Conservation (phyloP, 345 rosid genomes). For the Anacardium occidentale region DNA sequence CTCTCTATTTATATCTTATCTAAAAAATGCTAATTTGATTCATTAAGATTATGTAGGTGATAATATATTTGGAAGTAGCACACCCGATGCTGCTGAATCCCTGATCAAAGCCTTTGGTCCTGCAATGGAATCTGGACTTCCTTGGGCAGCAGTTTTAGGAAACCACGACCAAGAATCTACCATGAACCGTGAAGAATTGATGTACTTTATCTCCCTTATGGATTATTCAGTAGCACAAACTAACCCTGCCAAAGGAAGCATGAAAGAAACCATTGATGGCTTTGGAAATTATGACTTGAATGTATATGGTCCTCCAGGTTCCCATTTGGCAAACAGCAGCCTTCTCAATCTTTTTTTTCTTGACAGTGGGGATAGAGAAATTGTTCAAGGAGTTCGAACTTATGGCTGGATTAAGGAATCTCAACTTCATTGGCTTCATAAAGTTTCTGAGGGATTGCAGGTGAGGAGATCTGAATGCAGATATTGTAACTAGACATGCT, state of each 20-base stretch:
- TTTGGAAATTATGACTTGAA: slow-evolving; percentile 69
- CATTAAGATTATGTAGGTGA: slow-evolving; percentile 55
- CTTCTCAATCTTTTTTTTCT: slow-evolving; percentile 80
- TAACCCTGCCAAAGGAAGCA: slow-evolving; percentile 26
- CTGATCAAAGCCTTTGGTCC: slow-evolving; percentile 68
- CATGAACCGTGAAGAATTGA: slow-evolving; percentile 75
- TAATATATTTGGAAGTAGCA: slow-evolving; percentile 81
- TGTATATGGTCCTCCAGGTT: slow-evolving; percentile 79
- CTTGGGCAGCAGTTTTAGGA: slow-evolving; percentile 93
- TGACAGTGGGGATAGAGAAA: slow-evolving; percentile 80
- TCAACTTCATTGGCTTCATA: slow-evolving; percentile 74
- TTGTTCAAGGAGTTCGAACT: slow-evolving; percentile 58
- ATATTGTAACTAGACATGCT: background rate
- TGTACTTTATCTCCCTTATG: slow-evolving; percentile 80
- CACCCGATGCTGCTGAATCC: slow-evolving; percentile 91
- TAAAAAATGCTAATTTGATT: background rate
- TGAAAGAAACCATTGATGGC: slow-evolving; percentile 51
- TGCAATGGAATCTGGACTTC: slow-evolving; percentile 64
- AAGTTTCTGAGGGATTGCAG: slow-evolving; percentile 45
- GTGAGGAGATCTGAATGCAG: slow-evolving; percentile 26
- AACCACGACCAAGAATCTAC: slow-evolving; percentile 95
- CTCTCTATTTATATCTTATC: background rate
- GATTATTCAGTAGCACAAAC: slow-evolving; percentile 73
- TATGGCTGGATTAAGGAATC: slow-evolving; percentile 92
- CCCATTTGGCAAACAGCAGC: slow-evolving; percentile 62